phyloP scores from a whole-genome alignment of 2,329 filamentous ascomycete species.

The Cladobotryum mycophilum region DNA sequence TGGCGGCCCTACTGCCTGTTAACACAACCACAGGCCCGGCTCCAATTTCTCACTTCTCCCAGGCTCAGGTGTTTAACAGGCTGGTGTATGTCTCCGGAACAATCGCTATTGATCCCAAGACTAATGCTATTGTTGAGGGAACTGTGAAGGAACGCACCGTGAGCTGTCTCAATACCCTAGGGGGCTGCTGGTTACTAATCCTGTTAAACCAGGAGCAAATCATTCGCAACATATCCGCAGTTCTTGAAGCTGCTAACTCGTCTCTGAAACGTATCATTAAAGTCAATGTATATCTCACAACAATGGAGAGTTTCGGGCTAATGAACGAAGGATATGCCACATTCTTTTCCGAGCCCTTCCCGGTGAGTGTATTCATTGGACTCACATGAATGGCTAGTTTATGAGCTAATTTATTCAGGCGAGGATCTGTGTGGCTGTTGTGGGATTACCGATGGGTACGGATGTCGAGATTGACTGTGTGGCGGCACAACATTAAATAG shows the following conservation, averaged over 20 bases:
- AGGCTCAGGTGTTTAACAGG: constrained; percentile 55
- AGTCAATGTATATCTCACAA: constrained; percentile 59
- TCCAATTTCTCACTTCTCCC: constrained; percentile 50
- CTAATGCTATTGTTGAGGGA: constrained; percentile 44
- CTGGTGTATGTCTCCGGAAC: constrained; percentile 64
- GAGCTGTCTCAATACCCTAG: too few relatives aligned
- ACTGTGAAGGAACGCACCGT: constrained; percentile 42
- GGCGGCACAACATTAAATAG: background rate
- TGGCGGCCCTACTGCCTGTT: constrained; percentile 2
- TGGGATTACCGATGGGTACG: constrained; percentile 63
- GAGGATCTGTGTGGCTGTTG: constrained; percentile 66
- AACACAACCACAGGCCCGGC: constrained; percentile 11
- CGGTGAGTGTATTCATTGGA: constrained; percentile 28
- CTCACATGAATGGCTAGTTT: background rate
- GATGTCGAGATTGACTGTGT: constrained; percentile 63
- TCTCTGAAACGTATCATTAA: constrained; percentile 58
- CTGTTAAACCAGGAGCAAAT: too few relatives aligned
- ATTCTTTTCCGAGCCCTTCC: constrained; percentile 42
- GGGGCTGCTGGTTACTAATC: too few relatives aligned
- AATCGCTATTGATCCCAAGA: constrained; percentile 49
- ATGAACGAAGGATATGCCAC: constrained; percentile 52
- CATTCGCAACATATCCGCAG: constrained; percentile 51
- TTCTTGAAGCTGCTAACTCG: constrained; percentile 56
- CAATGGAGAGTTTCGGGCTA: constrained; percentile 57
- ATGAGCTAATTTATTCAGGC: constrained; percentile 22